Base-by-base conservation (phyloP, 257 asterid genomes). In the Lavandula angustifolia region DNA sequence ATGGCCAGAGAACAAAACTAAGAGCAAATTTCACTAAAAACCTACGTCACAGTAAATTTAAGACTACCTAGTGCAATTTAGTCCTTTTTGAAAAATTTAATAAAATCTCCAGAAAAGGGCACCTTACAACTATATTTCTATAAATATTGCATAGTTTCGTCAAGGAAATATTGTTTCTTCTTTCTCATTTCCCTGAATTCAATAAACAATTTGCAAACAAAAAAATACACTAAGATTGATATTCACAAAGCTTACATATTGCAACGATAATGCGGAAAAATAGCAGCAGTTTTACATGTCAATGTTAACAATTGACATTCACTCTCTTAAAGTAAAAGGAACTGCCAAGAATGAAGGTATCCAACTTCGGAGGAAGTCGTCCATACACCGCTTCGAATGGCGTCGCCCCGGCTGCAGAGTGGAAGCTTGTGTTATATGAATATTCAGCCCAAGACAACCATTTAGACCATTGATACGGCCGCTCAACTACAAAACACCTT, bases 1-100 rank as follows among this genome's bases (percentile, higher is more conserved):
- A 56, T 40, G 18, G 44, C 59, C 64, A 43, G 17, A n/a, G 41
- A 27, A 51, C 13, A 43, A 54, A 68, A 11, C 62, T 31, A 71
- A 40, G 34, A 18, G 22, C 6, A 44, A 22, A 34, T 11, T 12
- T 33, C 57, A 46, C 31, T 16, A 63, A 34, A 48, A 54, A 12
- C 43, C 13, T 16, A 69, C 18, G 41, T n/a, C 42, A 62, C 12
- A 38, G 41, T 54, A 22, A 0, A 32, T 3, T 16, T 48, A 37
- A 7, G 43, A 61, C 37, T 34, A 51, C 69, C 35, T 50, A 35
- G 51, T 9, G 37, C 40, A 65, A 6, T 55, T 35, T 58, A 53
- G 10, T 18, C 55, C 7, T 31, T 53, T 29, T 42, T 41, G 64
- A 61, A 54, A 48, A 60, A 9, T 11, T 58, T 56, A 29, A 54